These are phyloP conservation scores for Mycosarcoma mackinlayi DNA, from an alignment of 1,284 basidiomycete genomes.

Conservation along the genomic window DNA sequence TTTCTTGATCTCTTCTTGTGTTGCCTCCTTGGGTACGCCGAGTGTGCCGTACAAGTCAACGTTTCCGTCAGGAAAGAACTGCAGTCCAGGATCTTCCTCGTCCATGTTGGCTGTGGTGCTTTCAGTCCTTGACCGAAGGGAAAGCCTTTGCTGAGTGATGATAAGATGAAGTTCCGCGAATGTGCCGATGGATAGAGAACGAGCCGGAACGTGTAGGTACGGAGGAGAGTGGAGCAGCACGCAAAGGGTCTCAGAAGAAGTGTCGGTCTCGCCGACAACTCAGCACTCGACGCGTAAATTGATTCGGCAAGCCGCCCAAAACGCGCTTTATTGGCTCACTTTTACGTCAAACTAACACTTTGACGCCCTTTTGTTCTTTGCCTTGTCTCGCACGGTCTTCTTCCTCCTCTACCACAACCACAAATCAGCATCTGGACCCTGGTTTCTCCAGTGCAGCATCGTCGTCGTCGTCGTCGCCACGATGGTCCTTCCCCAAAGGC, in stretches of 20 bases:
- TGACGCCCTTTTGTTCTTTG: not conserved
- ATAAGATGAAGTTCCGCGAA: too few species aligned
- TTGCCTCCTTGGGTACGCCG: conserved; percentile 47
- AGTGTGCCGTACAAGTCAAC: conserved; percentile 66
- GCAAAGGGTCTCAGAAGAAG: not conserved
- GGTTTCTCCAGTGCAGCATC: too few species aligned
- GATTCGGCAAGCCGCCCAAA: not conserved
- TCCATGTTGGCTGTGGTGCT: conserved; percentile 32
- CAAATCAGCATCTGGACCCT: not conserved
- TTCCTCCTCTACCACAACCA: conserved; percentile 1
- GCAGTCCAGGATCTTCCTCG: conserved; percentile 61
- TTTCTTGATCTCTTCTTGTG: conserved; percentile 60
- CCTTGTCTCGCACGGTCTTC: conserved; percentile 18
- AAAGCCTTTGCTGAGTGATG: too few species aligned
- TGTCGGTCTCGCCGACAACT: conserved; percentile 12
- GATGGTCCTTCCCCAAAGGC: too few species aligned
- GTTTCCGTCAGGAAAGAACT: conserved; percentile 64
- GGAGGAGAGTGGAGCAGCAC: not conserved
- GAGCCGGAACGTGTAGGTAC: not conserved
- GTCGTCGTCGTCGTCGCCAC: too few species aligned
- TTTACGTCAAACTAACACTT: conserved; percentile 1
- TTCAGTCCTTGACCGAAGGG: too few species aligned
- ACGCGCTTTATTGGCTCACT: not conserved
- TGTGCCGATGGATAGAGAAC: too few species aligned
- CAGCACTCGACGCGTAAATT: conserved; percentile 40